Base-by-base conservation (phyloP, 2,329 filamentous ascomycete genomes). In the Paecilomyces sp. region DNA sequence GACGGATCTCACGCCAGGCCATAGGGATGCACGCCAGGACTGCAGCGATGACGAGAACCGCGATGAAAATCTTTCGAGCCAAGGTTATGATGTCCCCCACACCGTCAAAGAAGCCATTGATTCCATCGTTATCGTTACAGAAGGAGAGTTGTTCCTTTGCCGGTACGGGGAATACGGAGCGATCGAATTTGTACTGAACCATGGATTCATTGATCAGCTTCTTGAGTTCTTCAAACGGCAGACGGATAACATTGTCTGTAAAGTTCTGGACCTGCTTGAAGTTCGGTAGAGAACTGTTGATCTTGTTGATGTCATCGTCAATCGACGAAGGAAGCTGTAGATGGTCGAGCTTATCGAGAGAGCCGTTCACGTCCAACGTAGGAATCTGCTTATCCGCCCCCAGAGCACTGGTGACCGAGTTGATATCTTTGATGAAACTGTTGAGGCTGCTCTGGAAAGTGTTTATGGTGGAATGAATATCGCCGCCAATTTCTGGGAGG, bases 231-330 rank as follows among this genome's bases (percentile, higher is more conserved):
- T 93, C 83, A 73, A 99, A 97, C 0, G 94, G 94, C 1, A 88
- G 77, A 1, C 86, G 81, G 58, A 97, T 88, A 50, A 89, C 85
- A 58, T 82, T 82, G 65, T 90, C 83, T 18, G 92, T 93, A 68
- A 92, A 80, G 63, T 96, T 92, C 69, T 93, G 85, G 57, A 96
- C 90, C 62, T 96, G 79, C 25, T 86, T 83, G 70, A 97, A 97
- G 2, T 84, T 89, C 0, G 93, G 94, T 12, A 97, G 87, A 1
- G 89, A 87, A 30, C 81, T 77, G 72, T 96, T 93, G 65, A 97
- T 81, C 62, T 87, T 82, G 59, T 85, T 77, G 11, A 97, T 80
- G 47, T 87, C 86, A 57, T 84, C 77, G 67, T 91, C 83, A 66
- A 96, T 85, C 15, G 83, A 82, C 5, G 82, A 81, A 3, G 89